These are phyloP conservation scores for Tillandsia leiboldiana DNA, from an alignment of 176 grass and related monocot species.

Conservation along the genomic window DNA sequence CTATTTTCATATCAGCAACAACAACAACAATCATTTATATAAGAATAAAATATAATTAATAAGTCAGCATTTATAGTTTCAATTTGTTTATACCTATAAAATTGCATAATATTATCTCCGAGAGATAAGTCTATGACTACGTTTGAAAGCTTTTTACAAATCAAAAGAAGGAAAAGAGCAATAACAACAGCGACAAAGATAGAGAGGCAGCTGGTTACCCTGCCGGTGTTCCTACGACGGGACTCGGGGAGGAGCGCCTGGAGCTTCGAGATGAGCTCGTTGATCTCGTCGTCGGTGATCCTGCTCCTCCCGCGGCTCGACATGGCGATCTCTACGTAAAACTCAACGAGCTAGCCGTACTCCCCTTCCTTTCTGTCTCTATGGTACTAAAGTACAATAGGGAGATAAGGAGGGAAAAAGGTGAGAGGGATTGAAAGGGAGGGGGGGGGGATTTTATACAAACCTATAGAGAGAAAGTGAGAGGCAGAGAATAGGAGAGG, in stretches of 20 bases:
- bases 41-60: too few relatives aligned
- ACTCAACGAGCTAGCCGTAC: background rate
- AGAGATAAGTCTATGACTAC: too few relatives aligned
- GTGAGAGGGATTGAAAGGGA: background rate
- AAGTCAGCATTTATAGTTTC: too few relatives aligned
- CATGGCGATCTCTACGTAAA: background rate
- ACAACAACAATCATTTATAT: background rate
- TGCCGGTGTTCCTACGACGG: conserved; percentile 7
- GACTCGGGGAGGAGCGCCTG: conserved; percentile 28
- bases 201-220: conserved; percentile 6
- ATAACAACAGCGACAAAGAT: too few relatives aligned
- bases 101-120: too few relatives aligned
- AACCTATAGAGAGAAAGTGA: background rate
- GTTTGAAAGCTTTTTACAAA: too few relatives aligned
- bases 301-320: conserved; percentile 19
- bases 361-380: background rate
- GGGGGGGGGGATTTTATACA: background rate
- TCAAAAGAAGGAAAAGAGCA: too few relatives aligned
- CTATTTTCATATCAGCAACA: conserved; percentile 22
- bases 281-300: conserved; percentile 32
- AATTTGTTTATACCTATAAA: too few relatives aligned
- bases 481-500: background rate
- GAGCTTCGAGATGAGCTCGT: conserved; percentile 31
- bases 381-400: background rate
- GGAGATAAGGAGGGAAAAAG: background rate